phyloP scores from a whole-genome alignment of 1,284 basidiomycete genomes.

The Cerioporus squamosus region DNA sequence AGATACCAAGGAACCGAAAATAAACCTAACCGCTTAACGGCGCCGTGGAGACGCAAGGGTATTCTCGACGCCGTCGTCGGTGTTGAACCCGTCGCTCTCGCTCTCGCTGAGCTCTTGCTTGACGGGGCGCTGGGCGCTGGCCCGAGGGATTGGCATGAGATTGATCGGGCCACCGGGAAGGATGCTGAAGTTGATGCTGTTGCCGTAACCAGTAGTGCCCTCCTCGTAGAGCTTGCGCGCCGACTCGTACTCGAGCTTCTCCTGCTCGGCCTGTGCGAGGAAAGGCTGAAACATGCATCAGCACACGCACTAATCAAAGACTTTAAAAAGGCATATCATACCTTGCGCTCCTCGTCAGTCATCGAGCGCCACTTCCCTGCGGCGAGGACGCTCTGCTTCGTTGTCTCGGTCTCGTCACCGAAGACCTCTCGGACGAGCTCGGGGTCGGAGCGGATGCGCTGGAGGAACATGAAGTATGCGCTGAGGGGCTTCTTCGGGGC shows the following conservation, averaged over 20 bases:
- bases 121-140: conserved; percentile 50
- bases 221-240: conserved; percentile 84
- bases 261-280: conserved; percentile 87
- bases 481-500: conserved; percentile 95
- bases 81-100: conserved; percentile 63
- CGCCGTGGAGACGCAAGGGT: conserved; percentile 18
- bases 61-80: conserved; percentile 46
- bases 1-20: conserved; percentile 12
- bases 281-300: conserved; percentile 65
- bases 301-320: conserved; percentile 5
- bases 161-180: conserved; percentile 62
- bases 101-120: conserved; percentile 66
- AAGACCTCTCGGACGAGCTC: conserved; percentile 80
- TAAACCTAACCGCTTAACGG: conserved; percentile 18
- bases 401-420: conserved; percentile 93
- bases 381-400: conserved; percentile 92
- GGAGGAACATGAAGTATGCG: conserved; percentile 95
- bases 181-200: conserved; percentile 80
- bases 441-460: conserved; percentile 81
- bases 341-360: conserved; percentile 91
- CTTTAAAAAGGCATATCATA: conserved; percentile 39
- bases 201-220: conserved; percentile 69
- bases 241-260: conserved; percentile 90
- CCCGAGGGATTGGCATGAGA: conserved; percentile 44
- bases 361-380: conserved; percentile 92